Evolutionary conservation across 164 flowering plant genomes (phyloP), one percentile per base, ranked within the genome.

Genomic region (Vitis labrusca): DNA sequence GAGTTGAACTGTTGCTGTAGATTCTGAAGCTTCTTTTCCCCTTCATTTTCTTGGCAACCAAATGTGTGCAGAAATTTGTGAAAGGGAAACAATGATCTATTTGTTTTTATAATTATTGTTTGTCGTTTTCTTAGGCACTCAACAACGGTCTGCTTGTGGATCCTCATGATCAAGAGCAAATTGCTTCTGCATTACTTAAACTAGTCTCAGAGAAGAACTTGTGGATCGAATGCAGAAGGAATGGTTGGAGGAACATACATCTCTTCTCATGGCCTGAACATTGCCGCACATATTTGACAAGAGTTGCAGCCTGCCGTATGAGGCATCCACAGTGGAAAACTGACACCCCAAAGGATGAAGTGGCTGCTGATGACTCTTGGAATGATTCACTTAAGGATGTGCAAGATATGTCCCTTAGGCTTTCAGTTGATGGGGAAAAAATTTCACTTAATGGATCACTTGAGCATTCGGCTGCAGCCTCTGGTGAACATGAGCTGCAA

Each of bases 211-310:
- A 95, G 73, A 95, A 93, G 86, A 89, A 82, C 75, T 73, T 91
- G 63, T 95, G 99, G 99, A 73, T 76, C 6, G 97, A 95, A 0
- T 95, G 98, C 76, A 72, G 87, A 68, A 88, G 77, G 71, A 95
- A 91, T 68, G 98, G 98, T 47, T 88, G 91, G 94, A 89, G 81
- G 72, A 93, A 95, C 77, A 93, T 95, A 62, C 99, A 95, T 77
- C 90, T 91, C 13, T 95, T 81, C 74, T 95, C 99, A 50, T 95
- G 99, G 99, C 99, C 99, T 6, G 99, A 93, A 75, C 99, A 95
- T 55, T 95, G 99, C 75, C 90, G 93, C 16, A 90, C 93, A 23
- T 95, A 95, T 84, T 78, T 95, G 73, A 89, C 98, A n/a, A 83
- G 97, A 65, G 93, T 95, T 8, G 99, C 97, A 13, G 86, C 92